Evolutionary conservation across 1,284 basidiomycete species (phyloP), one percentile per base, ranked within the genome.

Genomic region (Fomitopsis pinicola): DNA sequence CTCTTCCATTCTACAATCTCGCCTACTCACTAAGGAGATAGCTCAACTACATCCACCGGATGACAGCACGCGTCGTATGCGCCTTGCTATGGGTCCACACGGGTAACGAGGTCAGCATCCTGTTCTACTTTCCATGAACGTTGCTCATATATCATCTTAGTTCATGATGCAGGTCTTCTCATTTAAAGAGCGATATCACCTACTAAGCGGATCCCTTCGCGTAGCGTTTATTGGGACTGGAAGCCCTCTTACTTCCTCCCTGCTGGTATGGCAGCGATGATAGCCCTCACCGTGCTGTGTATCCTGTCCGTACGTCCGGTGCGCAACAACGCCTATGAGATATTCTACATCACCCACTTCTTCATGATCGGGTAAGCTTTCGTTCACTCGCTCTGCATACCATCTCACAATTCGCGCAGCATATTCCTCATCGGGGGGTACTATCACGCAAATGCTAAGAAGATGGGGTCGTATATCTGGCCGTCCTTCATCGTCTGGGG

Each of bases 401-500:
- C 7, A 36, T 36, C 35, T 36, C 7, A 36, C 35, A 7, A 36
- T 36, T 6, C 10, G 35, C 10, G 35, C 52, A 71, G 70, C 33
- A 59, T 69, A 52, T 59, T 69, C 46, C 64, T 69, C 48, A 58
- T 71, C 42, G 68, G 65, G 5, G 69, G 55, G 0, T 70, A 70
- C 63, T 66, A 67, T 64, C 84, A 86, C 64, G 71, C 75, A 10
- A 64, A 66, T 8, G 64, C 68, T 3, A 66, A 69, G 63, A 59
- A 53, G 28, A 45, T 59, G 40, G 64, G 60, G 5, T 28, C 15
- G 1, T 81, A 80, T 64, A 67, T 83, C 33, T 84, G 83, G 82
- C 85, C 86, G 3, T 77, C 79, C 1, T 79, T 88, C 72, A 73
- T 87, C 65, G 70, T 89, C 38, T 91, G 88, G 88, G 86, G 75